These are phyloP conservation scores for Fusarium keratoplasticum DNA, from an alignment of 2,329 filamentous ascomycete genomes.

Conservation along the genomic window DNA sequence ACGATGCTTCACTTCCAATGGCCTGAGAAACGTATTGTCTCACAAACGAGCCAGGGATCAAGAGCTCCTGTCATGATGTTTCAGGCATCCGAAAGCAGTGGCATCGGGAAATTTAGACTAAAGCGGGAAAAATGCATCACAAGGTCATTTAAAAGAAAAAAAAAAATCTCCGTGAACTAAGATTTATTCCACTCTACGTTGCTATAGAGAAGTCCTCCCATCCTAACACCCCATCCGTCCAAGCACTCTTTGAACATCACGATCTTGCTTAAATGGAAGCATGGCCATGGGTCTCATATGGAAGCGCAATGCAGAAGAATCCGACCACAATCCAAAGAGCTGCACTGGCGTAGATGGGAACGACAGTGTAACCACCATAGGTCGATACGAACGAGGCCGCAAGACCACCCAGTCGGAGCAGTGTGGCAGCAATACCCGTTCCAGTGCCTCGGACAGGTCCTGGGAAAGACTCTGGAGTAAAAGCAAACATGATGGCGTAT, in stretches of 20 bases:
- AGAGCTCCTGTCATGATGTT: background rate
- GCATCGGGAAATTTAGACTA: background rate
- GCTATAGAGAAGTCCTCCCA: background rate
- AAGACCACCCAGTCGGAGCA: slow-evolving; percentile 53
- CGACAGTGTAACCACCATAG: slow-evolving; percentile 54
- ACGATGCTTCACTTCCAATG: background rate
- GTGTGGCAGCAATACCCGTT: slow-evolving; percentile 57
- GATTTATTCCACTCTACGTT: background rate
- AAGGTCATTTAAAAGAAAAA: background rate
- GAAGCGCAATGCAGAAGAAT: slow-evolving; percentile 54
- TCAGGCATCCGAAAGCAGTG: background rate
- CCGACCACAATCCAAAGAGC: slow-evolving; percentile 58
- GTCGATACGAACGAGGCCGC: slow-evolving; percentile 57
- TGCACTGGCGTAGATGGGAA: slow-evolving; percentile 59
- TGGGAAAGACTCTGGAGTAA: slow-evolving; percentile 67
- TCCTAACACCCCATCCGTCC: too few relatives aligned
- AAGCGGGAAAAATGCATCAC: background rate
- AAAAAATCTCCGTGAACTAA: background rate
- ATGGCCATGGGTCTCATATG: slow-evolving; percentile 58
- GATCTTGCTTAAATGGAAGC: slow-evolving; percentile 44
- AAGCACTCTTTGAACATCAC: background rate
- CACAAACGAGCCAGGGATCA: too few relatives aligned
- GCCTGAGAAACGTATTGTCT: background rate
- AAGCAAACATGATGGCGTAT: slow-evolving; percentile 46
- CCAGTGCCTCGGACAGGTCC: slow-evolving; percentile 64